These are phyloP conservation scores for Eustoma russellianum DNA, from an alignment of 257 asterid species.

Conservation along the genomic window DNA sequence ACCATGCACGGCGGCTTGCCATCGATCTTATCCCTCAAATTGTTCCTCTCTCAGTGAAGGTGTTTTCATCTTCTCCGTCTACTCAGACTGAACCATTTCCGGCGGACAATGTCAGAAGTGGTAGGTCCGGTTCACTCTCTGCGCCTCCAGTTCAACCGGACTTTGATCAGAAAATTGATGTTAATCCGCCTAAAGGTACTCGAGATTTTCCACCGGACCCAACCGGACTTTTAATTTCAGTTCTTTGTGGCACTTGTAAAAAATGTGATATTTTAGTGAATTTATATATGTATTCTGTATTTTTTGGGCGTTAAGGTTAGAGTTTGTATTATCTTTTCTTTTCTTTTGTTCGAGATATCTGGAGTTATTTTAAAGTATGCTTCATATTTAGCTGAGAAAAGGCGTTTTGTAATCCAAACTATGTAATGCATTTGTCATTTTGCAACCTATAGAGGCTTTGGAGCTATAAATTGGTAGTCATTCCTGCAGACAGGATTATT, in stretches of 20 bases:
- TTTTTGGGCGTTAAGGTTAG: too few species aligned
- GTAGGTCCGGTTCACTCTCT: constrained; percentile 54
- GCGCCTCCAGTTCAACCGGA: constrained; percentile 43
- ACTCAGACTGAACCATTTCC: constrained; percentile 27
- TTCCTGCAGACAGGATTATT: too few species aligned
- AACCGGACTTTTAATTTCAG: constrained; percentile 21
- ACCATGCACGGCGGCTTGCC: constrained; percentile 21
- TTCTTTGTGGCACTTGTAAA: neutral
- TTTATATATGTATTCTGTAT: too few species aligned
- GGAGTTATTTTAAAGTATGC: too few species aligned
- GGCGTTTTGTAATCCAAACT: too few species aligned
- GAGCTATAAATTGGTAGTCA: too few species aligned
- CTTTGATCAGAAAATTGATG: constrained; percentile 54
- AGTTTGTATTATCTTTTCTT: too few species aligned
- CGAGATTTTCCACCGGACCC: constrained; percentile 85
- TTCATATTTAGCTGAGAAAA: too few species aligned
- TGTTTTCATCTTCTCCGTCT: constrained; percentile 19
- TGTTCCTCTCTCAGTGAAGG: constrained; percentile 10
- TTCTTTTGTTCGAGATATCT: too few species aligned
- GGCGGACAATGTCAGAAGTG: constrained; percentile 38
- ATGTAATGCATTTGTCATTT: too few species aligned
- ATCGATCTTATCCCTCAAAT: constrained; percentile 18
- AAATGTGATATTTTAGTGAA: too few species aligned
- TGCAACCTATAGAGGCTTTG: too few species aligned
- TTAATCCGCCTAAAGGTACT: constrained; percentile 95